Evolutionary conservation across 2,329 filamentous ascomycete species (phyloP), one percentile per base, ranked within the genome.

Genomic region (Hypoxylon sp.): DNA sequence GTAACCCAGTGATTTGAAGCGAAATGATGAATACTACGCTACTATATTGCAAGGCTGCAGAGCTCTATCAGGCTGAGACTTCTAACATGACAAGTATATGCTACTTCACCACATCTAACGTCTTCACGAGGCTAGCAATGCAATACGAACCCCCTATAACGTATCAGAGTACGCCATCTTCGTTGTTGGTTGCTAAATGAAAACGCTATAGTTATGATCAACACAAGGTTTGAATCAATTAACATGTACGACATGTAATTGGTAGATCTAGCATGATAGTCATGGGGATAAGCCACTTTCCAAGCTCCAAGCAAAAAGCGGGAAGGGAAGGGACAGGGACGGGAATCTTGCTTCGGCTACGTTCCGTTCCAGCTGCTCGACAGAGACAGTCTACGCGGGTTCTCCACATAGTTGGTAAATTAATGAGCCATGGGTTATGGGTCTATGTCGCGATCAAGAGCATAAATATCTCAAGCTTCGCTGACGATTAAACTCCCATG

Each of bases 1-100:
- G 64, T 61, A 70, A 68, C 56, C 72, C 48, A 66, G 60, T 61
- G 46, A 62, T 61, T 71, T 49, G 65, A 70, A 64, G 63, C 73
- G 70, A 76, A 72, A 76, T 76, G 74, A 76, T 61, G 57, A 61
- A 75, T 76, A 25, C 74, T 64, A 76, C 69, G 14, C 64, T 70
- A 46, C 11, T 8, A 35, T 55, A 65, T 60, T 69, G 63, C 72
- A 71, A 72, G 73, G 73, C 71, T 74, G 40, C 63, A 30, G 66
- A 58, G 30, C 25, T 53, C 51, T 63, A 50, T 59, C 31, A 48
- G 65, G 37, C 57, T 64, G 59, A 66, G 60, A 56, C 33, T 31
- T 59, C 48, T 56, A 22, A 40, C 46, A 44, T 62, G 63, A 56
- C 49, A 44, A 53, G 54, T 60, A 62, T 44, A 57, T 25, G 40